phyloP scores from a whole-genome alignment of 164 flowering plant genomes.

The Stephania japonica region DNA sequence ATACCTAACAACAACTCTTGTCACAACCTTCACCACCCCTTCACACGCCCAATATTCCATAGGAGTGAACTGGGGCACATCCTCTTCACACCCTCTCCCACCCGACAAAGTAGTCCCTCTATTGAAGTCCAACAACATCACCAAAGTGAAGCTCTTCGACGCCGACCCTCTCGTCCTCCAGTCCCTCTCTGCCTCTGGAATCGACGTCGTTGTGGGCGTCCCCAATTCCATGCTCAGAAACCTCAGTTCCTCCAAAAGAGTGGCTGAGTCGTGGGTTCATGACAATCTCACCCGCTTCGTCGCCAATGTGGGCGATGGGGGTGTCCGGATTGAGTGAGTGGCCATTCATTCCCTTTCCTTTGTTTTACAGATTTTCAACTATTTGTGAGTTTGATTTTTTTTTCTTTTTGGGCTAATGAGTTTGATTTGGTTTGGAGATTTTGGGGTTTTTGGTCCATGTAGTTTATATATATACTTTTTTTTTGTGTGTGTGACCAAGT shows the following conservation, averaged over 20 bases:
- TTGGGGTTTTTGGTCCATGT: not conserved
- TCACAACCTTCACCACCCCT: no score
- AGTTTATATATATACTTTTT: no score
- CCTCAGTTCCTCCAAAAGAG: slow-evolving; percentile 60
- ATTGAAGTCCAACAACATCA: slow-evolving; percentile 58
- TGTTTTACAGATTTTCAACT: not conserved
- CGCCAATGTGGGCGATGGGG: slow-evolving; percentile 24
- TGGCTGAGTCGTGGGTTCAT: slow-evolving; percentile 79
- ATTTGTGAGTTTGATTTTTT: not conserved
- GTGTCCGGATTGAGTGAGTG: slow-evolving; percentile 69
- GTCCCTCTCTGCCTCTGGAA: slow-evolving; percentile 58
- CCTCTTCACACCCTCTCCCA: slow-evolving; percentile 72
- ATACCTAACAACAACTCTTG: no score
- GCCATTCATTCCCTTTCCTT: slow-evolving; percentile 9
- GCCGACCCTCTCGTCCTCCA: slow-evolving; percentile 64
- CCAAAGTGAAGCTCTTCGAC: slow-evolving; percentile 68
- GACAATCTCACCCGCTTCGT: slow-evolving; percentile 75
- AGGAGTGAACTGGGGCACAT: slow-evolving; percentile 95
- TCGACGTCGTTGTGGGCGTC: slow-evolving; percentile 64
- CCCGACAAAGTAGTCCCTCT: slow-evolving; percentile 68
- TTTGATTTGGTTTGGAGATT: not conserved
- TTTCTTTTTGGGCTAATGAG: no score
- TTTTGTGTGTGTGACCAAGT: no score
- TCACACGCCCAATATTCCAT: slow-evolving; percentile 8
- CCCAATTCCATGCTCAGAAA: slow-evolving; percentile 65